Percentiles rank a stretch among this genome's conserved stretches.
Conservation (phyloP, 2,329 filamentous ascomycete genomes). For the Clarireedia sp. region DNA sequence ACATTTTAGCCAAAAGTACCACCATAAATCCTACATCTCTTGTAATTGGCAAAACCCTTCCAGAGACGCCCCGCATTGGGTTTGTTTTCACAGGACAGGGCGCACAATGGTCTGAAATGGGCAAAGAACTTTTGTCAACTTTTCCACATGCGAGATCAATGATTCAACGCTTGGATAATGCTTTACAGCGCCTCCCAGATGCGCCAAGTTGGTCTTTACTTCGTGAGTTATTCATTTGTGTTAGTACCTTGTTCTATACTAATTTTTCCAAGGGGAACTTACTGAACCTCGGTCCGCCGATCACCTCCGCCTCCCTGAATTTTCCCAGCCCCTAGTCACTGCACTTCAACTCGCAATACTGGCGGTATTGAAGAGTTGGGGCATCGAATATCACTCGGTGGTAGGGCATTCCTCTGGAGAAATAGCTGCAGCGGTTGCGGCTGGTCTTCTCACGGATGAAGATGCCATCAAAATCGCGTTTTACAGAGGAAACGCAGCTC, state of each 20-base stretch:
- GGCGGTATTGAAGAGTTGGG: slow-evolving; percentile 36
- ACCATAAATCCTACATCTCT: not conserved
- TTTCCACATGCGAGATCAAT: not conserved
- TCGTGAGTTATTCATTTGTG: no score
- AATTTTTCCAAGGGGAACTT: not conserved
- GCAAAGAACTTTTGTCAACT: slow-evolving; percentile 11
- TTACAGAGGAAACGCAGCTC: slow-evolving; percentile 7
- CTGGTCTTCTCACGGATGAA: slow-evolving; percentile 26
- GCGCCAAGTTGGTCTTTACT: slow-evolving; percentile 6
- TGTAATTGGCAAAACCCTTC: not conserved
- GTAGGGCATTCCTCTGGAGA: slow-evolving; percentile 41
- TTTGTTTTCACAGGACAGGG: slow-evolving; percentile 24
- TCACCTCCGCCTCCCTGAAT: slow-evolving; percentile 6
- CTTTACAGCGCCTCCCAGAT: not conserved
- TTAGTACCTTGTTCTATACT: no score
- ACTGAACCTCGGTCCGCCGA: not conserved
- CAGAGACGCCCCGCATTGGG: not conserved
- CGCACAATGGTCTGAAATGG: slow-evolving; percentile 23
- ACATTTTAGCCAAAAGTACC: not conserved
- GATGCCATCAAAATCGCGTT: slow-evolving; percentile 14
- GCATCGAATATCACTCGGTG: slow-evolving; percentile 32
- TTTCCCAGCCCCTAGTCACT: slow-evolving; percentile 34
- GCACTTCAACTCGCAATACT: slow-evolving; percentile 40
- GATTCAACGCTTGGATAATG: not conserved
- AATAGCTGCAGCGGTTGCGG: slow-evolving; percentile 38